These are phyloP conservation scores for Trichosporon faecale DNA, from an alignment of 1,284 basidiomycete genomes.

Conservation along the genomic window DNA sequence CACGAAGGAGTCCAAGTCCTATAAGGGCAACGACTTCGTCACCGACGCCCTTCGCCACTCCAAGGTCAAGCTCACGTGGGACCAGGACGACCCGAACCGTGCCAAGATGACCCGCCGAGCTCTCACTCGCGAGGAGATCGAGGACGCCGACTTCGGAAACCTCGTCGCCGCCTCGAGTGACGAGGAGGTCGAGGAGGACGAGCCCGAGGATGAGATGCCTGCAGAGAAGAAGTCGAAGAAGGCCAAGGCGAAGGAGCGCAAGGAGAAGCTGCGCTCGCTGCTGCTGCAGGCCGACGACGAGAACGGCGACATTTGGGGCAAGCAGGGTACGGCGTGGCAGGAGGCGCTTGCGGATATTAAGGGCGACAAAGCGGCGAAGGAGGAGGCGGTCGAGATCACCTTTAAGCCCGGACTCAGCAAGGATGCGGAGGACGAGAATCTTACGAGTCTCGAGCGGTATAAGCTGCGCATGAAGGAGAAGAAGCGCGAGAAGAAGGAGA, in stretches of 20 bases:
- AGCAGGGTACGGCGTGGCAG: slow-evolving; percentile 40
- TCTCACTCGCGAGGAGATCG: slow-evolving; percentile 77
- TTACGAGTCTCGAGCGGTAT: slow-evolving; percentile 77
- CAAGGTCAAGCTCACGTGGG: slow-evolving; percentile 97
- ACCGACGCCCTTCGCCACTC: slow-evolving; percentile 98
- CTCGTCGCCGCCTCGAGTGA: slow-evolving; percentile 73
- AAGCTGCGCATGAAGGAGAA: slow-evolving; percentile 83
- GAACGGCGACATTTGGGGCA: slow-evolving; percentile 67
- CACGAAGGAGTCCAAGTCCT: slow-evolving; percentile 63
- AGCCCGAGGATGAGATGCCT: slow-evolving; percentile 34
- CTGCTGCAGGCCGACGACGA: slow-evolving; percentile 64
- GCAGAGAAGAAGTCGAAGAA: slow-evolving; percentile 52
- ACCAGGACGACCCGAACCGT: slow-evolving; percentile 92
- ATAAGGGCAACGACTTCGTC: slow-evolving; percentile 84
- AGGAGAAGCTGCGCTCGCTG: slow-evolving; percentile 65
- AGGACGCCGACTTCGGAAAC: slow-evolving; percentile 80
- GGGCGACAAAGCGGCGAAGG: slow-evolving; percentile 50
- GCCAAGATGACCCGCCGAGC: slow-evolving; percentile 72
- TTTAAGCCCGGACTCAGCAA: slow-evolving; percentile 75
- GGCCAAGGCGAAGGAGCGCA: slow-evolving; percentile 50
- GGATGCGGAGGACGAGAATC: slow-evolving; percentile 57
- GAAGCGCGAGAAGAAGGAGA: slow-evolving; percentile 63
- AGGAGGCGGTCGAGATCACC: slow-evolving; percentile 80
- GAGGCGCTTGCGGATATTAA: slow-evolving; percentile 36
- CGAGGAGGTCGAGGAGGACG: slow-evolving; percentile 53